phyloP scores from a whole-genome alignment of 2,329 filamentous ascomycete genomes.

The Colletotrichum nymphaeae region DNA sequence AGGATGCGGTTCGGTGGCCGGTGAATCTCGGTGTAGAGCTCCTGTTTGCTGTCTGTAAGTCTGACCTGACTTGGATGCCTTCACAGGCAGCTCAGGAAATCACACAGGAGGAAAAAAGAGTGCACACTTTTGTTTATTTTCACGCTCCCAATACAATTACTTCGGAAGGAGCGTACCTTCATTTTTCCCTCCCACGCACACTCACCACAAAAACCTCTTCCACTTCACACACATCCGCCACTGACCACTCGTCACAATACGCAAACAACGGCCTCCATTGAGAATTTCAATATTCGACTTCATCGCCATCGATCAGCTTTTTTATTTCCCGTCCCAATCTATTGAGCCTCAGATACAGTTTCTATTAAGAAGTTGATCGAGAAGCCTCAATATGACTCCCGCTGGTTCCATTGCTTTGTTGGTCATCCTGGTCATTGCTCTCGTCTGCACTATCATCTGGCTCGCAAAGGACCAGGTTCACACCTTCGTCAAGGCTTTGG shows the following conservation, averaged over 20 bases:
- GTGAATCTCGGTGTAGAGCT: background rate
- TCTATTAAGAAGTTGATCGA: background rate
- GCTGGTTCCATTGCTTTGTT: constrained; percentile 46
- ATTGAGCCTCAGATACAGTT: background rate
- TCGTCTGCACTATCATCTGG: constrained; percentile 45
- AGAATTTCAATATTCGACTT: background rate
- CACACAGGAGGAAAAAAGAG: background rate
- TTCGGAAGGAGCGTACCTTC: background rate
- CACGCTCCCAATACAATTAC: background rate
- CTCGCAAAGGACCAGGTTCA: constrained; percentile 44
- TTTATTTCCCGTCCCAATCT: accelerated
- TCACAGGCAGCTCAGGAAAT: background rate
- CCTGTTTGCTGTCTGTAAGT: background rate
- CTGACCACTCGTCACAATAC: background rate
- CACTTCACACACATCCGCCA: too few relatives aligned
- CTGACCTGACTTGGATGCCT: background rate
- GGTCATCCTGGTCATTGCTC: constrained; percentile 44
- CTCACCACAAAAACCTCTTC: background rate
- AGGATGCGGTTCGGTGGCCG: background rate
- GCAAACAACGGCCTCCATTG: background rate
- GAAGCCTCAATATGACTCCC: constrained; percentile 41
- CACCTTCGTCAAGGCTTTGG: constrained; percentile 41
- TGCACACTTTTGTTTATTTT: background rate
- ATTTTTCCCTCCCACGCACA: too few relatives aligned
- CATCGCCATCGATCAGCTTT: background rate